Percentiles rank a stretch among this genome's conserved stretches.
Conservation (phyloP, 768 basidiomycete species). For the Rhodocollybia butyracea region DNA sequence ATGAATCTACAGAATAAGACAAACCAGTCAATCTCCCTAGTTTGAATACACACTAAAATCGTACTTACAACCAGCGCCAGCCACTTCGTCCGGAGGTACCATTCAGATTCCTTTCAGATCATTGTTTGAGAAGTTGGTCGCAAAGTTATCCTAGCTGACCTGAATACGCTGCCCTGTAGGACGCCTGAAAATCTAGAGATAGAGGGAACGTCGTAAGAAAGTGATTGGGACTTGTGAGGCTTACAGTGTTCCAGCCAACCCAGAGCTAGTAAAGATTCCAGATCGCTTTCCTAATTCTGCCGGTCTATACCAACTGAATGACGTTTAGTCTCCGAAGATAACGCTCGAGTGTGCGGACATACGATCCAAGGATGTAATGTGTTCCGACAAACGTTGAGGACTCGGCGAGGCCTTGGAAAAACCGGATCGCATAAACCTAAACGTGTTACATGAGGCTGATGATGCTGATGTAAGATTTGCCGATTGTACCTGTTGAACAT, state of each 20-base stretch:
- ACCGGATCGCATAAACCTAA: slow-evolving; percentile 71
- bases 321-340: background rate
- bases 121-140: too few relatives aligned
- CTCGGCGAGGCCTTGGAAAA: slow-evolving; percentile 71
- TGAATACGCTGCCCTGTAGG: slow-evolving; percentile 62
- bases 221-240: slow-evolving; percentile 13
- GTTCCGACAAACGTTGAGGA: slow-evolving; percentile 77
- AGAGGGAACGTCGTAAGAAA: background rate
- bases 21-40: background rate
- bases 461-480: background rate
- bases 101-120: slow-evolving; percentile 54
- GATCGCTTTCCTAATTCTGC: slow-evolving; percentile 70
- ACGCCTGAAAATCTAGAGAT: slow-evolving; percentile 56
- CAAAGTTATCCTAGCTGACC: too few relatives aligned
- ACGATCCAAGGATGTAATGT: slow-evolving; percentile 73
- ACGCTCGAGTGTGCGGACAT: slow-evolving; percentile 27
- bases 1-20: slow-evolving; percentile 43
- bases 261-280: slow-evolving; percentile 68
- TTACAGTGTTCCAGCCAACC: slow-evolving; percentile 59
- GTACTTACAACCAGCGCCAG: slow-evolving; percentile 63
- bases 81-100: slow-evolving; percentile 53
- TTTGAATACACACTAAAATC: background rate
- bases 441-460: background rate
- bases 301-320: slow-evolving; percentile 61
- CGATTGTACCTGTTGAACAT: slow-evolving; percentile 48